Conservation (phyloP, 2,329 filamentous ascomycete genomes). For the Venturia nashicola region DNA sequence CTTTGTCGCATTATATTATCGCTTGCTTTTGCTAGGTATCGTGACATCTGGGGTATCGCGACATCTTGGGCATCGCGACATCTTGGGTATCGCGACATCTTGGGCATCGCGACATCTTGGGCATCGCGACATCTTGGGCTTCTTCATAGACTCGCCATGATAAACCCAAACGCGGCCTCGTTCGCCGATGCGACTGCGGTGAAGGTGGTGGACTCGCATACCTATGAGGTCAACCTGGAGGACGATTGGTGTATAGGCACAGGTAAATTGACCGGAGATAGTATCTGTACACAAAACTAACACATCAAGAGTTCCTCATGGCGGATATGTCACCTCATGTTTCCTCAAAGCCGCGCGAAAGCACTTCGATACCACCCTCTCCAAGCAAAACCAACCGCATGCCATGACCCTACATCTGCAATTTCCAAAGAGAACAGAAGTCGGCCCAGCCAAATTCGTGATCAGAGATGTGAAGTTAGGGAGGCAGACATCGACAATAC, state of each 20-base stretch:
- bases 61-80: not conserved
- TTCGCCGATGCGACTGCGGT: slow-evolving; percentile 38
- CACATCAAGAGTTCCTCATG: slow-evolving; percentile 48
- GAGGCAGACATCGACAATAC: slow-evolving; percentile 49
- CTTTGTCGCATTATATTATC: not conserved
- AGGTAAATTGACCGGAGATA: slow-evolving; percentile 27
- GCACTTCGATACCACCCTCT: slow-evolving; percentile 47
- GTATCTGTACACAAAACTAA: not conserved
- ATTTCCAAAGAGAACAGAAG: slow-evolving; percentile 51
- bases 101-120: not conserved
- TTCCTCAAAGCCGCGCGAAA: slow-evolving; percentile 46
- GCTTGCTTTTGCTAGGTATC: not conserved
- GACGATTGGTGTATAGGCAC: slow-evolving; percentile 54
- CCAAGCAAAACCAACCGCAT: slow-evolving; percentile 46
- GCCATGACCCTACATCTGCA: slow-evolving; percentile 53
- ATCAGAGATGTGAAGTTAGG: slow-evolving; percentile 55
- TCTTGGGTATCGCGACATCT: not conserved
- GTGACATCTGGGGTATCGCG: not conserved
- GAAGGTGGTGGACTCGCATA: slow-evolving; percentile 39
- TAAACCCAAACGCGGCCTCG: slow-evolving; percentile 16
- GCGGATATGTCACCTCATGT: slow-evolving; percentile 54
- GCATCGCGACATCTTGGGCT: not conserved
- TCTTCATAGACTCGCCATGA: not conserved
- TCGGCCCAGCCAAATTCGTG: slow-evolving; percentile 43
- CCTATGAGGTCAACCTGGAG: slow-evolving; percentile 43